A percentile compares a stretch with the other conserved stretches of the same genome.
Evolutionary conservation across 208 protist genomes (phyloP).

Genomic region (Leishmania mexicana): DNA sequence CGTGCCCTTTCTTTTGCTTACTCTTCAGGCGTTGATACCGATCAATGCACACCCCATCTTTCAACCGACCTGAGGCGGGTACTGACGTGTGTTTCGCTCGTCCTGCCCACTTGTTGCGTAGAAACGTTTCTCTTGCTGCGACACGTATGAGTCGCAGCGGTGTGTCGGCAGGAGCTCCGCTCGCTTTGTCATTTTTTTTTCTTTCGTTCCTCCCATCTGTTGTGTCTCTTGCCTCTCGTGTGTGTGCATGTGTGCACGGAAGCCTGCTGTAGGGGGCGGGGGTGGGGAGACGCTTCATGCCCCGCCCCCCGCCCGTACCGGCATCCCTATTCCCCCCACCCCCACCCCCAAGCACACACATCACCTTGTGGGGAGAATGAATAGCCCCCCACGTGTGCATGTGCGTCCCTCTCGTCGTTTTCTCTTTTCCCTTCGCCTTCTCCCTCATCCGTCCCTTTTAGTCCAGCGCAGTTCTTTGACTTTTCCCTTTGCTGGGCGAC

Average conservation of each 20-base stretch:
- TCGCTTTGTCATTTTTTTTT: not conserved
- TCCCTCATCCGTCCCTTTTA: not conserved
- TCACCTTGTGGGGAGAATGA: not conserved
- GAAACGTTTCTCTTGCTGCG: not conserved
- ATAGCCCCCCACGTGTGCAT: not conserved
- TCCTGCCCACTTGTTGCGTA: not conserved
- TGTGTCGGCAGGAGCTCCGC: not conserved
- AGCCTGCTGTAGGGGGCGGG: not conserved
- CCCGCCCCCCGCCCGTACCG: not conserved
- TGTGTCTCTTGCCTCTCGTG: not conserved
- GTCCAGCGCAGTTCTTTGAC: not conserved
- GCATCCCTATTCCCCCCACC: not conserved
- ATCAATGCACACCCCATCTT: not conserved
- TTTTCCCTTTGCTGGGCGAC: not conserved
- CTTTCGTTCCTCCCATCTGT: not conserved
- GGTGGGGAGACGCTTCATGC: not conserved
- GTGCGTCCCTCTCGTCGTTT: constrained; percentile 2
- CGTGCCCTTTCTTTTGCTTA: not conserved
- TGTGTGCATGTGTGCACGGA: not conserved
- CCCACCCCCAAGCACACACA: not conserved
- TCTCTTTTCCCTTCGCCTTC: not conserved
- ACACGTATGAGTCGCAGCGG: not conserved
- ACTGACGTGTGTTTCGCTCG: not conserved
- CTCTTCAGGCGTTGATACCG: not conserved
- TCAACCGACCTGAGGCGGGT: not conserved